Percentiles rank a stretch among this genome's conserved stretches.
Evolutionary conservation across 495 filamentous ascomycete genomes (phyloP).

Genomic region (Aspergillus baeticus): DNA sequence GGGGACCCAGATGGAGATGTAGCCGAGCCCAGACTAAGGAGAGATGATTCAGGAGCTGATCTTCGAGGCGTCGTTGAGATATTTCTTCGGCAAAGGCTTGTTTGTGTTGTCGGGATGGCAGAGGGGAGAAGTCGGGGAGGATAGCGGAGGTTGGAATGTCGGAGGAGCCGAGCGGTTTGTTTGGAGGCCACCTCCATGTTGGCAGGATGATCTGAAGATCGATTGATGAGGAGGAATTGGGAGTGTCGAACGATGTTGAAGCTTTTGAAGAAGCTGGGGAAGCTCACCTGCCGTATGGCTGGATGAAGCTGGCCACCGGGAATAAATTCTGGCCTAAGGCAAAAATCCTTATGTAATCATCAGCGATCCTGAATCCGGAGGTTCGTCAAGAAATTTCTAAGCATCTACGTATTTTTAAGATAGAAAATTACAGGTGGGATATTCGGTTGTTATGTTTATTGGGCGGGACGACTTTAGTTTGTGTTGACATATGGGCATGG

Average conservation of each 20-base stretch:
- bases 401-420: neutral
- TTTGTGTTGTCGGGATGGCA: constrained; percentile 19
- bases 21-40: constrained; percentile 20
- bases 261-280: constrained; percentile 11
- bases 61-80: constrained; percentile 32
- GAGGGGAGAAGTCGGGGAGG: constrained; percentile 11
- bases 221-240: neutral
- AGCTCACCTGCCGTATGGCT: too few species aligned
- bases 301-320: too few species aligned
- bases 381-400: neutral
- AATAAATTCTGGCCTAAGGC: constrained; percentile 31
- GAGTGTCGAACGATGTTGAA: neutral
- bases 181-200: constrained; percentile 45
- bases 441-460: too few species aligned
- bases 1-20: constrained; percentile 25
- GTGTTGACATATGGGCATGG: too few species aligned
- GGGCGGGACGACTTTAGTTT: too few species aligned
- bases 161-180: constrained; percentile 38
- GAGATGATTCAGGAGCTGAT: constrained; percentile 37
- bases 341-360: constrained; percentile 1
- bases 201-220: neutral
- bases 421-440: too few species aligned
- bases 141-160: constrained; percentile 19
- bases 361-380: too few species aligned
- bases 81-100: constrained; percentile 28